Base-by-base conservation (phyloP, 2,329 filamentous ascomycete genomes). In the Grosmannia clavigera region DNA sequence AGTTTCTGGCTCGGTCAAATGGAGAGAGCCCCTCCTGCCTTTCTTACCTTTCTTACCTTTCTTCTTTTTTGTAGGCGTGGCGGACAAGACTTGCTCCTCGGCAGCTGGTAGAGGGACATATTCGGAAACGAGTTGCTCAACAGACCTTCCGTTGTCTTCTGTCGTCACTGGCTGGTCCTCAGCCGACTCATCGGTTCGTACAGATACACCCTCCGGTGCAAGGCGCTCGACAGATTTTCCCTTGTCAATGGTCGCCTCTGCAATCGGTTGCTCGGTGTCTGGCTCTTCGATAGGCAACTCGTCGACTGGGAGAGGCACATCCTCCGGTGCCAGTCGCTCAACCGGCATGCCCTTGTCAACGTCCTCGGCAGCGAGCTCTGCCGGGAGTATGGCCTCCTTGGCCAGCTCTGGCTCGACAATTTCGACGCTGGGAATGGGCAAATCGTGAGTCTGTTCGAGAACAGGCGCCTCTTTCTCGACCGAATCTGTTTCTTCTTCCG, bases 31-130 rank as follows among this genome's bases (percentile, higher is more conserved):
- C 25, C 35, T 10, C 38, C 9, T 51, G n/a, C 55, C 50, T 52
- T 52, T 35, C 35, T 60, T 58, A 48, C 51, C 52, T 29, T 58
- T 60, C 57, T 61, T 59, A 12, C 53, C 57, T 57, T 61, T 61
- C 33, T 58, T 60, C 52, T 60, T 59, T 25, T 59, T 61, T 16
- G 54, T 43, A 1, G 31, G 50, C 25, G 50, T 31, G 19, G 50
- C 50, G 12, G 14, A 27, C 50, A 31, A 11, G 25, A n/a, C 31
- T 31, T 19, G 16, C 27, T 54, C 48, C 40, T 58, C 50, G 54
- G 48, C 33, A 29, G 50, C 5, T 27, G 14, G 11, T 14, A 43
- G 11, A 43, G 5, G 38, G 10, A 40, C 38, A 43, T 43, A 2
- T 43, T 19, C 40, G 16, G 12, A 43, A 3, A 19, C 14, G 40